Evolutionary conservation across 164 flowering plant species (phyloP), one percentile per base, ranked within the genome.

Genomic region (Nelumbo lutea): DNA sequence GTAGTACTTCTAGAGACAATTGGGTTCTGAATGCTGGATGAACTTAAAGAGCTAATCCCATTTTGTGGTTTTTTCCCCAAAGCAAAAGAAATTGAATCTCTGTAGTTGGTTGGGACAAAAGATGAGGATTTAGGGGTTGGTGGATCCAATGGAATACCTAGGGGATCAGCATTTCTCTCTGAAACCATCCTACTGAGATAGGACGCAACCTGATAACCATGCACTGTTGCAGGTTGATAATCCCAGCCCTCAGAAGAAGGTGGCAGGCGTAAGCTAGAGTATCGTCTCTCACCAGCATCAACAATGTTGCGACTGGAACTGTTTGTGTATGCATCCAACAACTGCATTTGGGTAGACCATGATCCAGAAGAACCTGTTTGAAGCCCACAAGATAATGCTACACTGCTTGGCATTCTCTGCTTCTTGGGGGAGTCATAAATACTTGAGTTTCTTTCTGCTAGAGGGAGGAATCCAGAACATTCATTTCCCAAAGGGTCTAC

Each of bases 161-260:
- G 71, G 75, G 75, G 63, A 71, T 77, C 82, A 38, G 77, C 63
- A 64, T 59, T 75, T 75, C 76, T 79, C 11, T 86, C 93, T 64
- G 81, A 79, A n/a, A 84, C 76, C 38, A 79, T 70, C 67, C 82
- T 80, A 77, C 63, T 81, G 55, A 84, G 76, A 80, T 84, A 86
- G 1, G 96, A 86, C 5, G 92, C 79, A 50, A 90, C 51, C 77
- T 90, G 91, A 80, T 84, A 90, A 53, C 96, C 99, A 80, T 95
- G 98, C 6, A 92, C 80, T 6, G 97, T 95, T 55, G 87, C 88
- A 14, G 98, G 99, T 79, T 95, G 98, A 79, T 87, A 70, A 71
- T 89, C 90, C 83, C 78, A 73, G 41, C 81, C 77, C 51, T 79
- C 88, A 66, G 89, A 76, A 74, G 92, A 80, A 47, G 88, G 75